Base-by-base conservation (phyloP, 164 flowering plant genomes). In the Dillenia suffruticosa region DNA sequence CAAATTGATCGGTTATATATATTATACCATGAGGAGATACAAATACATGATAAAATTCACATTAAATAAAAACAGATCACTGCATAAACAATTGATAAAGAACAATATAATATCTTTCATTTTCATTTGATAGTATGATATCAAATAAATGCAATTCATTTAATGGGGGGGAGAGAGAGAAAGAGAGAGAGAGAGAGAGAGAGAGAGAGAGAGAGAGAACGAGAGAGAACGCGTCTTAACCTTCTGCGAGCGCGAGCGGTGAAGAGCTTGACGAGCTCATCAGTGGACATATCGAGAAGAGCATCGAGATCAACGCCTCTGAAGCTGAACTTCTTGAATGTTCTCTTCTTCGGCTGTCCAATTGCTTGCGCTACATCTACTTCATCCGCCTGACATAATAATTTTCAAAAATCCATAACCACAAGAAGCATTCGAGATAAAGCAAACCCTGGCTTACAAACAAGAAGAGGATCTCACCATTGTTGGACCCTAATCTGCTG, bases 241-340 rank as follows among this genome's bases (percentile, higher is more conserved):
- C 77, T 66, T 70, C 77, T 69, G 5, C 74, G 70, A 61, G 73
- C 68, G 40, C 73, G 49, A 9, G 73, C 71, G 14, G 10, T 43
- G n/a, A 74, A 69, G 62, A 74, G 77, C 70, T 74, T 74, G 17
- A 74, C 77, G 12, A 69, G 68, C 46, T 74, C 74, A n/a, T 74
- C 71, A 43, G 65, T 69, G 7, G 70, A 70, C 77, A 74, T 74
- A 22, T 66, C 68, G 14, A 74, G 67, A 7, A 74, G 53, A 46
- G 77, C 68, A 63, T 74, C 77, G 56, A 74, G 57, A 74, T 74
- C 77, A 2, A 69, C 73, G 2, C 77, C 77, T 45, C 73, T 55
- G 65, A 66, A 74, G 12, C 59, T 59, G 58, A 74, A 74, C 58
- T 74, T 74, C 68, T 67, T 74, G 19, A 74, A 69, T 16, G 71